phyloP scores from a whole-genome alignment of 2,329 filamentous ascomycete genomes.

The Coniochaeta hoffmannii region DNA sequence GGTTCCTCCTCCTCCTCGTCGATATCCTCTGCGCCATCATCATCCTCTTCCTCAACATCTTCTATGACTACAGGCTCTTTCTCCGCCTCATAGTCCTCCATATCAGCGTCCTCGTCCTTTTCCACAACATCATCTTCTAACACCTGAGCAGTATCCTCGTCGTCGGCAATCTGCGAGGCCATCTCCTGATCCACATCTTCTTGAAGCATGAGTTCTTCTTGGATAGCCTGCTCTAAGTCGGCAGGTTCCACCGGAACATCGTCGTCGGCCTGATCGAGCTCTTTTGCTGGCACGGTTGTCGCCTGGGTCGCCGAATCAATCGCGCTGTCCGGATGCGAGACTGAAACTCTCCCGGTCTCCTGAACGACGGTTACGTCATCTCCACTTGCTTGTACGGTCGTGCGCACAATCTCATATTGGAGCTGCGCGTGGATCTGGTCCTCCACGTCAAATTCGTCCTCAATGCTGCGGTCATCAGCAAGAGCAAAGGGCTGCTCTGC shows the following conservation, averaged over 20 bases:
- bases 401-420: not conserved
- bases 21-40: slow-evolving; percentile 2
- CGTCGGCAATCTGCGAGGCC: not conserved
- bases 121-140: slow-evolving; percentile 8
- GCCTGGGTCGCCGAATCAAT: not conserved
- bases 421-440: not conserved
- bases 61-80: too few relatives aligned
- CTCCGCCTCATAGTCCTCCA: not conserved
- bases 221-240: not conserved
- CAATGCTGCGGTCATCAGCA: not conserved
- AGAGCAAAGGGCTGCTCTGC: not conserved
- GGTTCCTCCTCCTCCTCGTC: too few relatives aligned
- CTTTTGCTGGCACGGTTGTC: not conserved
- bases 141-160: not conserved
- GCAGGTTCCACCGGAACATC: not conserved
- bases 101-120: not conserved
- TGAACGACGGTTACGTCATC: not conserved
- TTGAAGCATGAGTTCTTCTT: not conserved
- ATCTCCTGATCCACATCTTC: not conserved
- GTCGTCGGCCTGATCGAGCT: not conserved
- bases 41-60: slow-evolving; percentile 3
- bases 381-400: not conserved
- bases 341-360: not conserved
- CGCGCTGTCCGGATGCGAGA: not conserved
- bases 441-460: not conserved